Percentiles rank a stretch among this genome's conserved stretches.
These are phyloP conservation scores for Conoideocrella luteorostrata DNA, from an alignment of 2,329 filamentous ascomycete species.

Conservation along the genomic window DNA sequence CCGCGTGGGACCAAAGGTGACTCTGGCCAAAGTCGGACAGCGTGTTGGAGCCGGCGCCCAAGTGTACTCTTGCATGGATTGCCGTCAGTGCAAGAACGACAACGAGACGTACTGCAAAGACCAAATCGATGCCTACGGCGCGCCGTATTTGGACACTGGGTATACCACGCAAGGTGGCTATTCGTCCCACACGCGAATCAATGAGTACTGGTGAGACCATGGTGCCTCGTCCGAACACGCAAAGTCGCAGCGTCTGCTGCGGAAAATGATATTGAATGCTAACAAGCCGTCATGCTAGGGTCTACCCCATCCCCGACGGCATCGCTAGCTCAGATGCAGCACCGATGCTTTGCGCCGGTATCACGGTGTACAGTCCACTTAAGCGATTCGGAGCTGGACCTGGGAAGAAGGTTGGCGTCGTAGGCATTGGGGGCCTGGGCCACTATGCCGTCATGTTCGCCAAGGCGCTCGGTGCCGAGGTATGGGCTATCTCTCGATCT, in stretches of 20 bases:
- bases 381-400: constrained; percentile 68
- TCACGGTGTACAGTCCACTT: constrained; percentile 74
- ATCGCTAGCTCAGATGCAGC: constrained; percentile 58
- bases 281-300: constrained; percentile 28
- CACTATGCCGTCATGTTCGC: constrained; percentile 67
- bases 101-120: too few relatives aligned
- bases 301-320: constrained; percentile 68
- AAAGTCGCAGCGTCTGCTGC: too few relatives aligned
- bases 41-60: constrained; percentile 55
- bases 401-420: constrained; percentile 72
- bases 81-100: too few relatives aligned
- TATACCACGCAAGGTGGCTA: constrained; percentile 55
- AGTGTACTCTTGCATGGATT: constrained; percentile 45
- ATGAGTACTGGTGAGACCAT: constrained; percentile 37
- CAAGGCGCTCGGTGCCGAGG: constrained; percentile 58
- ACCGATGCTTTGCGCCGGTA: constrained; percentile 78
- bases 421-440: constrained; percentile 66
- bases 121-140: constrained; percentile 46
- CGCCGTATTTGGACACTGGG: constrained; percentile 43
- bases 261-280: background rate
- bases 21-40: constrained; percentile 47
- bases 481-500: constrained; percentile 55
- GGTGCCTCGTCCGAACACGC: too few relatives aligned
- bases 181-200: constrained; percentile 27
- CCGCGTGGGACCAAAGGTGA: constrained; percentile 51